Base-by-base conservation (phyloP, 2,329 filamentous ascomycete species). In the Diaporthe sp. region DNA sequence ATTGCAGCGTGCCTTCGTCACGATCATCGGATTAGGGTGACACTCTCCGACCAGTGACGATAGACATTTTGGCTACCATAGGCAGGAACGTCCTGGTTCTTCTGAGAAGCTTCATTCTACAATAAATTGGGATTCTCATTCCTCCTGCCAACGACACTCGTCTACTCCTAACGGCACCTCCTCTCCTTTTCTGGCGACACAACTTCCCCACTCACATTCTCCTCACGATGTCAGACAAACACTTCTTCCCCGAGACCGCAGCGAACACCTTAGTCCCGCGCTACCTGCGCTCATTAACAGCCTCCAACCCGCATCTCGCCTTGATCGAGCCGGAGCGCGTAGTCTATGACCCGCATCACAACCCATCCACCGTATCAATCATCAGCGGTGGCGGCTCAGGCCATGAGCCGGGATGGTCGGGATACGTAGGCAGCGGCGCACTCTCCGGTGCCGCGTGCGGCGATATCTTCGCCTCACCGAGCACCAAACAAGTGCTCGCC, bases 401-500 rank as follows among this genome's bases (percentile, higher is more conserved):
- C 56, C 88, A 90, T 80, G 90, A 92, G 78, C 90, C 90, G 22
- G 91, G 90, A 53, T 74, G 72, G 72, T 74, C 72, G 15, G 72
- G 72, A 22, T 74, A 56, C 19, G 71, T 73, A 0, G 93, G 93
- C 25, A 86, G 88, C 39, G 93, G 93, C 55, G 84, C 94, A 30
- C 86, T 95, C 6, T 89, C 91, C 37, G 93, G 91, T 30, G 91
- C 92, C 1, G 92, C 94, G 0, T 92, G 92, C 4, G 93, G 93
- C 12, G 93, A 92, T 0, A 94, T 95, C 77, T 95, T 95, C 79
- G 93, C 93, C 1, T 93, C 91, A 2, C 93, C 93, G 0, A 90
- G 88, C n/a, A 92, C 93, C 0, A 92, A 94, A 80, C 93, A 95
- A 80, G 90, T 95, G 71, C 86, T 92, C 61, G 85, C 88, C 78